Conservation (phyloP, 371 early-diverging fungal species). For the Basidiobolus heterosporus region DNA sequence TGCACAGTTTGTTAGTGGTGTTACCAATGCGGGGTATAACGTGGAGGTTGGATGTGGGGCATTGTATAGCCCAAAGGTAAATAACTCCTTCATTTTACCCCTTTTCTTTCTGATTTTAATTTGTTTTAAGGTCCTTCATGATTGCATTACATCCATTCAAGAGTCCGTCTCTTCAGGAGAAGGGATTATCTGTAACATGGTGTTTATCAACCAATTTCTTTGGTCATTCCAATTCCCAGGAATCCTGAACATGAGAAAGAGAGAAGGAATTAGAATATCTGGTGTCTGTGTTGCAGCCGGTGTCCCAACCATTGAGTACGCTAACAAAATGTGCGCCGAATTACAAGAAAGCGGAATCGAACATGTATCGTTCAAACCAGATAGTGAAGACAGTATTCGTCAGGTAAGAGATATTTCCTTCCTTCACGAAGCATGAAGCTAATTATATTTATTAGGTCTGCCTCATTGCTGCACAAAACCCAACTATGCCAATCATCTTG, state of each 20-base stretch:
- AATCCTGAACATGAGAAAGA: slow-evolving; percentile 62
- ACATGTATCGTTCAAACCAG: slow-evolving; percentile 86
- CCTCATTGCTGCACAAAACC: slow-evolving; percentile 75
- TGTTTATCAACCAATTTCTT: slow-evolving; percentile 83
- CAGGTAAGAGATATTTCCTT: slow-evolving; percentile 34
- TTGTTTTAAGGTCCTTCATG: slow-evolving; percentile 20
- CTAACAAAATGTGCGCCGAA: slow-evolving; percentile 63
- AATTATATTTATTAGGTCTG: no score
- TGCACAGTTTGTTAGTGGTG: slow-evolving; percentile 62
- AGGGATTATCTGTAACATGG: slow-evolving; percentile 75
- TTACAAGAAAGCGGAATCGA: slow-evolving; percentile 67
- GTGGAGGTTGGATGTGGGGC: slow-evolving; percentile 81
- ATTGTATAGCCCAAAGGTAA: no score
- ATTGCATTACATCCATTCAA: slow-evolving; percentile 65
- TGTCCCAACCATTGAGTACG: slow-evolving; percentile 81
- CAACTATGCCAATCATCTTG: slow-evolving; percentile 76
- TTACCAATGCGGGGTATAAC: slow-evolving; percentile 86
- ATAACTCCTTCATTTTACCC: slow-evolving; percentile 74
- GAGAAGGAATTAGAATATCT: slow-evolving; percentile 79
- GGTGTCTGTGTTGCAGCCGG: slow-evolving; percentile 85
- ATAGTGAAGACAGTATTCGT: slow-evolving; percentile 67
- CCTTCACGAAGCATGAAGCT: no score
- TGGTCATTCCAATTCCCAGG: slow-evolving; percentile 94
- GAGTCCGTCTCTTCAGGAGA: slow-evolving; percentile 56
- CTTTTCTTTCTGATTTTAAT: slow-evolving; percentile 19